Base-by-base conservation (phyloP, 139 green algal species). In the Zygnema cylindricum region DNA sequence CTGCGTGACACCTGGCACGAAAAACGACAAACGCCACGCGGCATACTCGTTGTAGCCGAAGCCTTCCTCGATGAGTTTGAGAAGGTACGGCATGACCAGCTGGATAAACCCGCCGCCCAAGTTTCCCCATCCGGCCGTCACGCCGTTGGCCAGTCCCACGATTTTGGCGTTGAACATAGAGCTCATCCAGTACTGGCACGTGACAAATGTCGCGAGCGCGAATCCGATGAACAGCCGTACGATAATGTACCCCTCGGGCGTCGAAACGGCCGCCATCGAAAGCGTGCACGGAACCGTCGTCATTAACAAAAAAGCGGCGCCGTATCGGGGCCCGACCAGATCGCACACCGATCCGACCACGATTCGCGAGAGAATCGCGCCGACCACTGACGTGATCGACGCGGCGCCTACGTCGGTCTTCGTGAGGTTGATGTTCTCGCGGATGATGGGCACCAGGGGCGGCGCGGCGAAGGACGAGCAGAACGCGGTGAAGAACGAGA, bases 61-160 rank as follows among this genome's bases (percentile, higher is more conserved):
- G 91, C 23, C 22, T 35, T 89, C 55, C 32, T 21, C 40, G 82
- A 97, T 93, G 69, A 85, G 93, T 11, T 90, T 33, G 71, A 94
- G 96, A 54, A 98, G 87, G 43, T 96, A 91, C 7, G 97, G 96
- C 96, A 99, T 98, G 43, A 98, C 87, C 82, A 99, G 92, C 39
- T 97, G 94, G 0, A 95, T 98, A 43, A 96, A 88, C 1, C 82
- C 94, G 87, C 88, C 88, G 2, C 88, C 88, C 90, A 97, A 94
- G 92, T 98, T 98, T 78, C 96, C 96, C 94, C 88, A 92, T 81
- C 96, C 95, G 21, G 94, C 96, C 49, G 95, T 87, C 32, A 96
- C 92, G 11, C 95, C 95, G 86, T 98, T 98, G 69, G 95, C 95
- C 57, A 94, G 94, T 36, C 96, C 96, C 0, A 98, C 96, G 43